These are phyloP conservation scores for Colletotrichum higginsianum DNA, from an alignment of 2,329 filamentous ascomycete genomes.

Conservation along the genomic window DNA sequence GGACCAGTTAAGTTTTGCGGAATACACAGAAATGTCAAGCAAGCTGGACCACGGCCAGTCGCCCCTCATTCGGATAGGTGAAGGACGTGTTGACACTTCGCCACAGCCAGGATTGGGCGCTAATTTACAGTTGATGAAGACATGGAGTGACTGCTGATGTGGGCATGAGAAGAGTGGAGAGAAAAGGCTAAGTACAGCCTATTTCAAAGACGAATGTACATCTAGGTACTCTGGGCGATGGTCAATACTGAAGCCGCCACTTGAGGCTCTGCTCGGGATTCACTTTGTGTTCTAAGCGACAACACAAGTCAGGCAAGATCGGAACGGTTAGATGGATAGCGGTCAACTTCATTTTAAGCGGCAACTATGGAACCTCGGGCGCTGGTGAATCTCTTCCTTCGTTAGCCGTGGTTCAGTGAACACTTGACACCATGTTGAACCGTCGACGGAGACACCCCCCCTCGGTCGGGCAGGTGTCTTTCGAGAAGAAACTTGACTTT, in stretches of 20 bases:
- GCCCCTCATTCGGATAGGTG: not conserved
- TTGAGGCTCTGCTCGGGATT: not conserved
- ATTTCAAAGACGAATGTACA: not conserved
- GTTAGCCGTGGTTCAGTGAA: not conserved
- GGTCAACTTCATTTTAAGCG: not conserved
- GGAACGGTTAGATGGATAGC: not conserved
- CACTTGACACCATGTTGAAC: not conserved
- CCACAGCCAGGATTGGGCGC: not conserved
- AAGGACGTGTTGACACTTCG: not conserved
- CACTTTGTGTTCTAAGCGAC: not conserved
- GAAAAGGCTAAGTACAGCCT: not conserved
- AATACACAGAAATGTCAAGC: slow-evolving; percentile 35
- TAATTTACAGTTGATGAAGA: not conserved
- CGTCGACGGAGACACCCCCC: not conserved
- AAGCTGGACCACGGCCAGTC: not conserved
- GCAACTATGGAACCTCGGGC: not conserved
- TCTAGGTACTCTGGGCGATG: not conserved
- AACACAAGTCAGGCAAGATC: too few species aligned
- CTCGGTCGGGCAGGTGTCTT: not conserved
- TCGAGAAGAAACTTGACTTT: too few species aligned
- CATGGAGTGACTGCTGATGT: not conserved
- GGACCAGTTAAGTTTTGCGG: slow-evolving; percentile 3
- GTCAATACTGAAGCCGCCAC: not conserved
- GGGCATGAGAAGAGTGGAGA: not conserved
- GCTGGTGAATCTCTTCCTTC: not conserved